Evolutionary conservation across 208 protist genomes (phyloP).

Genomic region (Plasmodiophora brassicae): DNA sequence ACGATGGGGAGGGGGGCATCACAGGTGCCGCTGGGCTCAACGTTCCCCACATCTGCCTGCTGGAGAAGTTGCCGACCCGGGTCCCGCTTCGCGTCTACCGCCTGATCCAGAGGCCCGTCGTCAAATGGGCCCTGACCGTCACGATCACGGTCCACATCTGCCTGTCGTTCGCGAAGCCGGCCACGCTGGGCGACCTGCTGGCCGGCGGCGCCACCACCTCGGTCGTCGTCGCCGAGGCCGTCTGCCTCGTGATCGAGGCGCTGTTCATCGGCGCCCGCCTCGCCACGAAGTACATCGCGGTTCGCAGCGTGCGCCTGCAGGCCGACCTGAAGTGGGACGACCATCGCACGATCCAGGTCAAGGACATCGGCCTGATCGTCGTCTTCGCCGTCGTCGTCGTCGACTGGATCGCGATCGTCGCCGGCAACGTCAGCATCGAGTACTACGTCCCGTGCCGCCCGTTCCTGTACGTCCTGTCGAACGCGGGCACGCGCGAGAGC

Average conservation of each 20-base stretch:
- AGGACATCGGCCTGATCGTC: neutral
- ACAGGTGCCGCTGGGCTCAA: neutral
- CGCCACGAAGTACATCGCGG: neutral
- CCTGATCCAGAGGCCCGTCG: neutral
- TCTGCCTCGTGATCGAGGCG: neutral
- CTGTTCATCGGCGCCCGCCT: neutral
- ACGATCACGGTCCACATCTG: neutral
- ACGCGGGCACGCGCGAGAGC: neutral
- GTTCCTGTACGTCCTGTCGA: neutral
- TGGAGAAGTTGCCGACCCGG: neutral
- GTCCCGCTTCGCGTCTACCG: neutral
- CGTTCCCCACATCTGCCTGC: neutral
- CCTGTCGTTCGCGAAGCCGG: neutral
- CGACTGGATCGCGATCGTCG: neutral
- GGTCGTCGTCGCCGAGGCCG: neutral
- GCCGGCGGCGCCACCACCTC: neutral
- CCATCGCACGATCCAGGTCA: neutral
- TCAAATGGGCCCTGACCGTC: neutral
- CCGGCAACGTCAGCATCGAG: neutral
- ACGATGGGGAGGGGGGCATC: neutral
- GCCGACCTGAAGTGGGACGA: neutral
- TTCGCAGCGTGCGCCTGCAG: neutral
- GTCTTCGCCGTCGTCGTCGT: neutral
- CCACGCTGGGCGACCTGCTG: neutral
- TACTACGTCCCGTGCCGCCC: neutral